Conservation (phyloP, 345 rosid genomes). For the Anacardium occidentale region DNA sequence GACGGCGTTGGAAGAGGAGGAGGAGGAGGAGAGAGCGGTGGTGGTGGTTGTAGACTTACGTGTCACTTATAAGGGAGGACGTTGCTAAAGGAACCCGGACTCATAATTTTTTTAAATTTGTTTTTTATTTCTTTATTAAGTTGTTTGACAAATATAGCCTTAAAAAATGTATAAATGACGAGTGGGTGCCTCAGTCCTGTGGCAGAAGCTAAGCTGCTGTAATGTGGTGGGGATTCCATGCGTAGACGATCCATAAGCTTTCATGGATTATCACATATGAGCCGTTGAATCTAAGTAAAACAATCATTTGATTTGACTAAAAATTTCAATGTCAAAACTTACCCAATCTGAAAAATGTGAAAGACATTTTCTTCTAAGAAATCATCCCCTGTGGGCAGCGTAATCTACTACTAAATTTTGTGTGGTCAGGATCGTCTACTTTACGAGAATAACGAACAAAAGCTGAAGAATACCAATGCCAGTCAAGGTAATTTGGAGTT, state of each 20-base stretch:
- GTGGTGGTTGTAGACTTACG: slow-evolving; percentile 17
- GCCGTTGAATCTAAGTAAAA: too few species aligned
- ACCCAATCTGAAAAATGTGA: too few species aligned
- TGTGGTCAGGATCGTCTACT: too few species aligned
- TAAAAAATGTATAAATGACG: not conserved
- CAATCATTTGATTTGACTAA: too few species aligned
- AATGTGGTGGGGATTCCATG: slow-evolving; percentile 15
- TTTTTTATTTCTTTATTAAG: too few species aligned
- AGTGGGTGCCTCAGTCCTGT: slow-evolving; percentile 16
- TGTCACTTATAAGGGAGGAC: too few species aligned
- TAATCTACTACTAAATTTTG: not conserved
- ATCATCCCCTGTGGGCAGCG: not conserved
- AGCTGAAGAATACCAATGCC: not conserved
- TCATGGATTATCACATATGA: slow-evolving; percentile 10
- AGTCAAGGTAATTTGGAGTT: not conserved
- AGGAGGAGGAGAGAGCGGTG: slow-evolving; percentile 3
- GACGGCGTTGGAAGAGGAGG: slow-evolving; percentile 17
- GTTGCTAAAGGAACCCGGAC: slow-evolving; percentile 16
- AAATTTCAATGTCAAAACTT: too few species aligned
- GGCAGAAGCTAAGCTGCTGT: slow-evolving; percentile 31
- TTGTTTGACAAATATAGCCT: slow-evolving; percentile 31
- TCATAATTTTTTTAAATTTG: too few species aligned
- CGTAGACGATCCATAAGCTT: not conserved
- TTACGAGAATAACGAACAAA: not conserved
- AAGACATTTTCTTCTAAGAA: too few species aligned